Percentiles rank a stretch among this genome's conserved stretches.
Conservation (phyloP, 176 grass and related monocot genomes). For the Oropetium thomaeum region DNA sequence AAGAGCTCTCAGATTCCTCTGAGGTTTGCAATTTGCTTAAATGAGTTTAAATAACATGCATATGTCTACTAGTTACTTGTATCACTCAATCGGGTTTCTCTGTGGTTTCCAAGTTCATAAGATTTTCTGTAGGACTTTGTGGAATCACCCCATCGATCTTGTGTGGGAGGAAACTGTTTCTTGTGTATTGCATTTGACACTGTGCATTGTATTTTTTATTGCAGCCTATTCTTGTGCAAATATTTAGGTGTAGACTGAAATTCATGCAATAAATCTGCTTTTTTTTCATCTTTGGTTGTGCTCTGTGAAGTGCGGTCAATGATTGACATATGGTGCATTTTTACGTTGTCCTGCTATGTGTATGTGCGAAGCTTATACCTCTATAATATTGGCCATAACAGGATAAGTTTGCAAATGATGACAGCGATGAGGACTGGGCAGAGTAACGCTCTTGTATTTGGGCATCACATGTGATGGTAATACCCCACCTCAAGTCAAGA, state of each 20-base stretch:
- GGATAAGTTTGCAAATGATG: constrained; percentile 31
- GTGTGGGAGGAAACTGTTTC: not conserved
- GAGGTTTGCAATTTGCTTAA: constrained; percentile 35
- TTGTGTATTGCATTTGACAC: not conserved
- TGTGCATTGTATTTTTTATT: not conserved
- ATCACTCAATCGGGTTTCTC: not conserved
- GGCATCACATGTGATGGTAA: not conserved
- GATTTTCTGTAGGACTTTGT: not conserved
- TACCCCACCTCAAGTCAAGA: not conserved
- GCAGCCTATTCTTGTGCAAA: not conserved
- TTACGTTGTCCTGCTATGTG: not conserved
- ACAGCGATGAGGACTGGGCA: constrained; percentile 61
- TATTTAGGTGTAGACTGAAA: no score
- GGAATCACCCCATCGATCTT: not conserved
- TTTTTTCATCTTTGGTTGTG: not conserved
- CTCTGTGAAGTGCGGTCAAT: no score
- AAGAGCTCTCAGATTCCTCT: constrained; percentile 51
- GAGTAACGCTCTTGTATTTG: constrained; percentile 14
- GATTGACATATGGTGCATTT: not conserved
- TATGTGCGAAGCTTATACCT: not conserved
- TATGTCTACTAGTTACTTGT: not conserved
- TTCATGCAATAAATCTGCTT: not conserved
- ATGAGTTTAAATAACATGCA: not conserved
- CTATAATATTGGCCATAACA: not conserved
- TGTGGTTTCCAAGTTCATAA: not conserved